Conservation (phyloP, 2,329 filamentous ascomycete genomes). For the Fusarium nisikadoi region DNA sequence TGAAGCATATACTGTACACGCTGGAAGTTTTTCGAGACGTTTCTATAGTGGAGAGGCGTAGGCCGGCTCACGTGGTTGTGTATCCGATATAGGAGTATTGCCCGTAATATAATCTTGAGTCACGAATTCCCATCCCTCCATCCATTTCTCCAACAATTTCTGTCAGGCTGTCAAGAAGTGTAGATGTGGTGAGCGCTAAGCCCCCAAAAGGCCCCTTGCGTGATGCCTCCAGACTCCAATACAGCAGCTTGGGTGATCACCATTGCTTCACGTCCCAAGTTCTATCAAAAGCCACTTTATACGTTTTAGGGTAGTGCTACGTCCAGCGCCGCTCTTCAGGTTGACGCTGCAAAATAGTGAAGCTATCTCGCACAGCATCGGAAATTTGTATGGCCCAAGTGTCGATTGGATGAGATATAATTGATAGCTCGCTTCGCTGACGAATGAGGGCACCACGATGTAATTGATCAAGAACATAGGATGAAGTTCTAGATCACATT, state of each 20-base stretch:
- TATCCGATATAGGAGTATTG: not conserved
- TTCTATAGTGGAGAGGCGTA: not conserved
- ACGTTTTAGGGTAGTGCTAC: fast-evolving
- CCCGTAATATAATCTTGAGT: not conserved
- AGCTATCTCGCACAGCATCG: no score
- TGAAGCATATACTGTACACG: not conserved
- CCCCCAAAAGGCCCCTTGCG: fast-evolving
- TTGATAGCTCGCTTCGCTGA: no score
- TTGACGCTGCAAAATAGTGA: not conserved
- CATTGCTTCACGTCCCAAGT: not conserved
- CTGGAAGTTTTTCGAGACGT: not conserved
- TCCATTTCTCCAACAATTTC: no score
- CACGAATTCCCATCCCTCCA: not conserved
- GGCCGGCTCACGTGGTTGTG: not conserved
- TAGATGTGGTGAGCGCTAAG: not conserved
- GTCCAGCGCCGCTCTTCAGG: not conserved
- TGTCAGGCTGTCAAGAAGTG: no score
- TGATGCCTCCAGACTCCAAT: no score
- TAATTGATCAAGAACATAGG: no score
- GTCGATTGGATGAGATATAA: not conserved
- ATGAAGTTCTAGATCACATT: no score
- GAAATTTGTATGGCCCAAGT: fast-evolving
- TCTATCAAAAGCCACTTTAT: fast-evolving
- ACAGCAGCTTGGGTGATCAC: not conserved
- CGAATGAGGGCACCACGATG: fast-evolving